These are phyloP conservation scores for Arachis stenosperma DNA, from an alignment of 306 rosid genomes.

Conservation along the genomic window DNA sequence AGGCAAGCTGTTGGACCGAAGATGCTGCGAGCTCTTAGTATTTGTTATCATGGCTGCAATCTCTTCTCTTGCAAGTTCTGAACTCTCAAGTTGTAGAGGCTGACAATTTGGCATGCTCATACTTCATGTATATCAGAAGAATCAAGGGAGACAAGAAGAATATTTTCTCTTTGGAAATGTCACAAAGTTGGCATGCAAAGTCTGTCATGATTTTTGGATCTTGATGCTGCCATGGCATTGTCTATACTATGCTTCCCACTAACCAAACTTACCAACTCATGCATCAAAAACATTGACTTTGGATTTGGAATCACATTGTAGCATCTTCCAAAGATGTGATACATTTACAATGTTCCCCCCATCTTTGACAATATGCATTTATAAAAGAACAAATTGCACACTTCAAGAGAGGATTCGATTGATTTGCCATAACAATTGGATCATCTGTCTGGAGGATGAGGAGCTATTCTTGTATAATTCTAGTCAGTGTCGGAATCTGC, in stretches of 20 bases:
- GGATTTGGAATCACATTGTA: conserved; percentile 13
- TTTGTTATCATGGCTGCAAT: conserved; percentile 14
- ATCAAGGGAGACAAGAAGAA: conserved; percentile 7
- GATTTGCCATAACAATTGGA: conserved; percentile 6
- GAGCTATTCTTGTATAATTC: background rate
- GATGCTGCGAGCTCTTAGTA: background rate
- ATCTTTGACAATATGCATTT: background rate
- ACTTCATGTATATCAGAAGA: conserved; percentile 13
- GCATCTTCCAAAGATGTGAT: background rate
- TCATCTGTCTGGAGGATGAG: conserved; percentile 18
- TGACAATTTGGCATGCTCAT: background rate
- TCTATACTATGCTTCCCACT: conserved; percentile 4
- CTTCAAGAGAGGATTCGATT: background rate
- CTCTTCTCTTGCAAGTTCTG: background rate
- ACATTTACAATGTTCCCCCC: background rate
- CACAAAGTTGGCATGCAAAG: background rate
- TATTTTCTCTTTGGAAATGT: conserved; percentile 24
- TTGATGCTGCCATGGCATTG: background rate
- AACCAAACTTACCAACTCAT: conserved; percentile 24
- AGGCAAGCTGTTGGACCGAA: conserved; percentile 31
- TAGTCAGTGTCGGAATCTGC: conserved; percentile 9
- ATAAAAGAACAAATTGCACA: background rate
- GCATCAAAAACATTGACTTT: background rate
- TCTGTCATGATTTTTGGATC: background rate
- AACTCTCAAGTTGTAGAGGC: background rate